phyloP scores from a whole-genome alignment of 2,329 filamentous ascomycete species.

The Nakataea oryzae region DNA sequence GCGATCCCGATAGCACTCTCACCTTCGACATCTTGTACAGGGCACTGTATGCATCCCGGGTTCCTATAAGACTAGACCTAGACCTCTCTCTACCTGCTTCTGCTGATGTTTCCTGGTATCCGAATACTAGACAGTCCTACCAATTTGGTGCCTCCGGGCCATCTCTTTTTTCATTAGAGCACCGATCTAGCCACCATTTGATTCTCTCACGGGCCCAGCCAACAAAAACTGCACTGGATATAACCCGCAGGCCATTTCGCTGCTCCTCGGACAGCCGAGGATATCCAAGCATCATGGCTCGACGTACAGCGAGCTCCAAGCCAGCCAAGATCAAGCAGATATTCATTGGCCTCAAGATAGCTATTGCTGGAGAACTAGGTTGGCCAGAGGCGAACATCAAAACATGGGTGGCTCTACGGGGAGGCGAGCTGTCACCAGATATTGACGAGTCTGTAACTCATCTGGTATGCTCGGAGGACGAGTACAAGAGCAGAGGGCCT shows the following conservation, averaged over 20 bases:
- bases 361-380: slow-evolving; percentile 47
- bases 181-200: neutral
- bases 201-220: neutral
- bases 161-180: too few species aligned
- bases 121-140: too few species aligned
- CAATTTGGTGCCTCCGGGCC: too few species aligned
- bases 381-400: slow-evolving; percentile 45
- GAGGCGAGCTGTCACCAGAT: slow-evolving; percentile 43
- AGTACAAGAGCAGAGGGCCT: slow-evolving; percentile 38
- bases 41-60: neutral
- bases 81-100: neutral
- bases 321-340: slow-evolving; percentile 5
- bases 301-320: neutral
- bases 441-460: slow-evolving; percentile 56
- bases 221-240: neutral
- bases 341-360: slow-evolving; percentile 25
- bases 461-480: slow-evolving; percentile 53
- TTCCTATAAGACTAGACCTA: neutral
- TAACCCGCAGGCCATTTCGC: neutral
- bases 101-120: neutral
- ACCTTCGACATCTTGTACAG: neutral
- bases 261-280: neutral
- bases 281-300: neutral
- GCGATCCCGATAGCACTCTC: neutral
- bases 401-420: slow-evolving; percentile 54